Percentiles rank a stretch among this genome's conserved stretches.
These are phyloP conservation scores for Leccinum huronense DNA, from an alignment of 1,284 basidiomycete species.

Conservation along the genomic window DNA sequence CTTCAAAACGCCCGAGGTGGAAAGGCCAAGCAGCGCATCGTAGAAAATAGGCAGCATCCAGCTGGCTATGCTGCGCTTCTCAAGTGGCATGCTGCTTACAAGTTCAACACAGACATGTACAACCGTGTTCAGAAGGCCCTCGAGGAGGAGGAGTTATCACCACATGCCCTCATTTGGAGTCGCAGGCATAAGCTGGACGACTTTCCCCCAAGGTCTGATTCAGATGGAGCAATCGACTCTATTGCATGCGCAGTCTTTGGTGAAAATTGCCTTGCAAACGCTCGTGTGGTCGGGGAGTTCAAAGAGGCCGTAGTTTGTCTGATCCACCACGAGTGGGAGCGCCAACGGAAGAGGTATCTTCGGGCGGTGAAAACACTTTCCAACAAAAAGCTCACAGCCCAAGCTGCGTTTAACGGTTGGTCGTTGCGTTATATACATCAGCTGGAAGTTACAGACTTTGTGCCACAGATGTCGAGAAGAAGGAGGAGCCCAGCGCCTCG, in stretches of 20 bases:
- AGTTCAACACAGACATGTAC: too few species aligned
- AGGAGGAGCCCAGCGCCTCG: not conserved
- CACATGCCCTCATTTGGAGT: slow-evolving; percentile 8
- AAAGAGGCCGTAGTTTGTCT: too few species aligned
- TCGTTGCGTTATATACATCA: not conserved
- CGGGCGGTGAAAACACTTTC: slow-evolving; percentile 1
- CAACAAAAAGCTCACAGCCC: slow-evolving; percentile 4
- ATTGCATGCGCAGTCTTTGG: slow-evolving; percentile 8
- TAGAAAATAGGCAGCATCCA: slow-evolving; percentile 3
- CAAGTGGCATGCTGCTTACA: too few species aligned
- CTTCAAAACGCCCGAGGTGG: slow-evolving; percentile 2
- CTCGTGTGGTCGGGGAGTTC: too few species aligned
- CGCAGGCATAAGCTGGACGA: slow-evolving; percentile 3
- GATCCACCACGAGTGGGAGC: too few species aligned
- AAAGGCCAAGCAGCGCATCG: slow-evolving; percentile 4
- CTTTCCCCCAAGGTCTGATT: slow-evolving; percentile 3
- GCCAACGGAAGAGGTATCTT: not conserved
- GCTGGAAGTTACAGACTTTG: not conserved
- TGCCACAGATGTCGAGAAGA: not conserved
- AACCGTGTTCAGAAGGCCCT: too few species aligned
- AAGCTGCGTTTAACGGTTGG: slow-evolving; percentile 3
- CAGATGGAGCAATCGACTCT: slow-evolving; percentile 6
- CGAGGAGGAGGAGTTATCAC: not conserved
- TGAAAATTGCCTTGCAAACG: slow-evolving; percentile 10
- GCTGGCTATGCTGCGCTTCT: too few species aligned